phyloP scores from a whole-genome alignment of 306 rosid genomes.

The Begonia peltatifolia region DNA sequence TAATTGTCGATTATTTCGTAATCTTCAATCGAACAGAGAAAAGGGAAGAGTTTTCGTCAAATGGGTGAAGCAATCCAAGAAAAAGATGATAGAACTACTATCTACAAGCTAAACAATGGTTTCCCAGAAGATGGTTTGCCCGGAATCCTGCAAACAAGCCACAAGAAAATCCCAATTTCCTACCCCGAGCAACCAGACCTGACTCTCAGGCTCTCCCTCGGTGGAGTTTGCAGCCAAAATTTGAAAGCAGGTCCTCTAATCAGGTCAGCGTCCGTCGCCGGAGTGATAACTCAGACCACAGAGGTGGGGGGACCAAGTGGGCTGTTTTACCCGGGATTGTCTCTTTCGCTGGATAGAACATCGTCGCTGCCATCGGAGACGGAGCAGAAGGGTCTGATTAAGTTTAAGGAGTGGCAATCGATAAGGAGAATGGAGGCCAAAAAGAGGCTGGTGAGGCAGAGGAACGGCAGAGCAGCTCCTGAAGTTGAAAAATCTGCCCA shows the following conservation, averaged over 20 bases:
- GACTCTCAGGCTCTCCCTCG: slow-evolving; percentile 29
- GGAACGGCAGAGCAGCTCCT: slow-evolving; percentile 9
- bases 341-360: slow-evolving; percentile 19
- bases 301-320: slow-evolving; percentile 3
- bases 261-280: slow-evolving; percentile 17
- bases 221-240: slow-evolving; percentile 8
- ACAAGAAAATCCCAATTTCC: slow-evolving; percentile 1
- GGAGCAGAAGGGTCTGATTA: slow-evolving; percentile 6
- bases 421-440: slow-evolving; percentile 19
- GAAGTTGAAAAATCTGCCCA: slow-evolving; percentile 5
- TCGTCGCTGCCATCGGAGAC: slow-evolving; percentile 19
- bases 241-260: slow-evolving; percentile 5
- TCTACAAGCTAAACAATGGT: slow-evolving; percentile 4
- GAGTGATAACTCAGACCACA: slow-evolving; percentile 5
- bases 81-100: background rate
- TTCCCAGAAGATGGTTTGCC: slow-evolving; percentile 5
- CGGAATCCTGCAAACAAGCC: slow-evolving; percentile 4
- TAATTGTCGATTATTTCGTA: background rate
- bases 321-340: background rate
- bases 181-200: slow-evolving; percentile 13
- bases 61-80: slow-evolving; percentile 8
- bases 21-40: background rate
- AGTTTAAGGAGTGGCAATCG: slow-evolving; percentile 14
- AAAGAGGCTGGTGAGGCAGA: slow-evolving; percentile 18
- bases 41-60: background rate